Base-by-base conservation (phyloP, 192 early-diverging fungal genomes). In the Rhizophagus prolifer region DNA sequence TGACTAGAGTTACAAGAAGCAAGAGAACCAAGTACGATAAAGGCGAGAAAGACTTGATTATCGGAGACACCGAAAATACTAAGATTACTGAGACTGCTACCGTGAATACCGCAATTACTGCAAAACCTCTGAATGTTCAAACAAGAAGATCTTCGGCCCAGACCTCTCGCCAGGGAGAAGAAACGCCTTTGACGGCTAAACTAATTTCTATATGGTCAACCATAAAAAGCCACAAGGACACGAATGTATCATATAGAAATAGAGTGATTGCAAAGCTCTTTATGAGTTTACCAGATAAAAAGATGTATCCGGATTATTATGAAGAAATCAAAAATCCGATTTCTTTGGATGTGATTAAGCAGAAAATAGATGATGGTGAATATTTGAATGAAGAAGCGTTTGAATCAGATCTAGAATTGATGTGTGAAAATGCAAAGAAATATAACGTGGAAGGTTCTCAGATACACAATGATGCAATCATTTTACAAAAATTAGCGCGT, bases 261-360 rank as follows among this genome's bases (percentile, higher is more conserved):
- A 54, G 50, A 16, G 16, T 16, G 16, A 7, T 93, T 44, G 82
- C 92, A 38, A 92, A 95, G 58, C 83, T 91, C 47, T 98, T 97
- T 79, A 84, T 93, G 36, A 88, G 94, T 25, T 80, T 96, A 5
- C 95, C 95, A 0, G 84, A 87, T 70, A 82, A 86, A 66, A 85
- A 88, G 30, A 88, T 92, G 34, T 99, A 96, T 79, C 95, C 96
- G 0, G 97, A 99, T 77, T 99, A 97, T 80, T 97, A 94, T 78
- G 86, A 88, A 34, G 86, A 80, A 78, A 90, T 92, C 79, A 86
- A 88, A 61, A 64, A 83, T 9, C 89, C 87, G 1, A 91, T 91
- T 60, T 83, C 88, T 2, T 50, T 91, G 16, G 84, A 89, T 67
- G 82, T 78, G 1, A 89, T 87, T 70, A 82, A 94, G 85, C 81